phyloP scores from a whole-genome alignment of 805 yeast species.

The Kodamaea kaohsiungensis region DNA sequence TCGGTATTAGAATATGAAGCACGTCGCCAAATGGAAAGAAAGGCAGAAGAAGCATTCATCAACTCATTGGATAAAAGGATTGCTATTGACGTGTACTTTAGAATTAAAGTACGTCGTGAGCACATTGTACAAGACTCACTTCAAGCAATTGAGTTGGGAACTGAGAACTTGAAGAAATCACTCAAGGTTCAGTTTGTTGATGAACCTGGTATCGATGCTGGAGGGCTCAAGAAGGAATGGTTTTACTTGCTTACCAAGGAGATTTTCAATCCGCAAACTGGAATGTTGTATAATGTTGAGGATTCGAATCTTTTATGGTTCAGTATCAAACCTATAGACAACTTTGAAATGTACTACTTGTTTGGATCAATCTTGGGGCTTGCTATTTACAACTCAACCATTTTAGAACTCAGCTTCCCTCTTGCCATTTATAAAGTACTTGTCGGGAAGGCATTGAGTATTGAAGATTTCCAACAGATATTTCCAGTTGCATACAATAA shows the following conservation, averaged over 20 bases:
- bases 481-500: slow-evolving; percentile 62
- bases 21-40: slow-evolving; percentile 73
- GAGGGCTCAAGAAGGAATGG: slow-evolving; percentile 95
- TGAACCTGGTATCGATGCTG: slow-evolving; percentile 95
- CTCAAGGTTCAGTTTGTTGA: slow-evolving; percentile 76
- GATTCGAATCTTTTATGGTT: slow-evolving; percentile 82
- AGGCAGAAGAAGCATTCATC: slow-evolving; percentile 88
- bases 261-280: slow-evolving; percentile 66
- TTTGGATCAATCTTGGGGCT: slow-evolving; percentile 87
- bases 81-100: slow-evolving; percentile 66
- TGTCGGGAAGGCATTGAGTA: slow-evolving; percentile 51
- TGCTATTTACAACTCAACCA: slow-evolving; percentile 88
- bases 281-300: slow-evolving; percentile 64
- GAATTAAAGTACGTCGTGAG: slow-evolving; percentile 66
- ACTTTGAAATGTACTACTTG: slow-evolving; percentile 60
- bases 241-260: slow-evolving; percentile 71
- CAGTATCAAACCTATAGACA: slow-evolving; percentile 45
- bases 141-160: slow-evolving; percentile 49
- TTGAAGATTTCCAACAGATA: slow-evolving; percentile 67
- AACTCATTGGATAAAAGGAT: slow-evolving; percentile 64
- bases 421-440: slow-evolving; percentile 73
- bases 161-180: slow-evolving; percentile 67
- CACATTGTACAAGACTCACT: slow-evolving; percentile 75
- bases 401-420: slow-evolving; percentile 79
- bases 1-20: slow-evolving; percentile 82